Evolutionary conservation across 2,329 filamentous ascomycete genomes (phyloP).

Genomic region (Verticillium longisporum): DNA sequence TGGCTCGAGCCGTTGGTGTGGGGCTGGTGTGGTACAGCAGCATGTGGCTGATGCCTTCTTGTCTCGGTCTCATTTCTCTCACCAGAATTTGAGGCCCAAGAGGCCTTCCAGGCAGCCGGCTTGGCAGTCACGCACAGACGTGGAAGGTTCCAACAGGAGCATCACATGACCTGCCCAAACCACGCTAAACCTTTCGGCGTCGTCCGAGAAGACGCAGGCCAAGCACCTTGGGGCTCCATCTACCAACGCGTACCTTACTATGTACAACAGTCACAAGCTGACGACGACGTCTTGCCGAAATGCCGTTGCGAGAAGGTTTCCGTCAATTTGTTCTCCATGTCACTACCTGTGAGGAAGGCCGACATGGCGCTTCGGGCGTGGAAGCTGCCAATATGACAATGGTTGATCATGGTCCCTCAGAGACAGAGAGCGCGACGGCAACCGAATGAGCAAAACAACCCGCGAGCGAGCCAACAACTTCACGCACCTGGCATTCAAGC

Average conservation of each 20-base stretch:
- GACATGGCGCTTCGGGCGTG: neutral
- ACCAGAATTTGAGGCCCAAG: neutral
- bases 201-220: slow-evolving; percentile 9
- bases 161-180: neutral
- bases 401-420: too few species aligned
- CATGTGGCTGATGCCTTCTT: slow-evolving; percentile 6
- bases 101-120: neutral
- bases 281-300: slow-evolving; percentile 10
- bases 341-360: too few species aligned
- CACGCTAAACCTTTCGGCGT: slow-evolving; percentile 12
- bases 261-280: slow-evolving; percentile 1
- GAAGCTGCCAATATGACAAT: neutral
- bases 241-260: too few species aligned
- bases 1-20: neutral
- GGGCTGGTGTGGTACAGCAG: neutral
- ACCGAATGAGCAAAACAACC: too few species aligned
- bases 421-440: too few species aligned
- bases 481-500: too few species aligned
- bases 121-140: neutral
- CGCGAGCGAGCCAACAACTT: too few species aligned
- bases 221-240: neutral
- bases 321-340: neutral
- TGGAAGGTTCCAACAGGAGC: neutral
- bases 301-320: slow-evolving; percentile 2
- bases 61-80: neutral